A percentile compares a stretch with the other conserved stretches of the same genome.
Conservation (phyloP, 441 rosid genomes). For the Croton laevigatus region DNA sequence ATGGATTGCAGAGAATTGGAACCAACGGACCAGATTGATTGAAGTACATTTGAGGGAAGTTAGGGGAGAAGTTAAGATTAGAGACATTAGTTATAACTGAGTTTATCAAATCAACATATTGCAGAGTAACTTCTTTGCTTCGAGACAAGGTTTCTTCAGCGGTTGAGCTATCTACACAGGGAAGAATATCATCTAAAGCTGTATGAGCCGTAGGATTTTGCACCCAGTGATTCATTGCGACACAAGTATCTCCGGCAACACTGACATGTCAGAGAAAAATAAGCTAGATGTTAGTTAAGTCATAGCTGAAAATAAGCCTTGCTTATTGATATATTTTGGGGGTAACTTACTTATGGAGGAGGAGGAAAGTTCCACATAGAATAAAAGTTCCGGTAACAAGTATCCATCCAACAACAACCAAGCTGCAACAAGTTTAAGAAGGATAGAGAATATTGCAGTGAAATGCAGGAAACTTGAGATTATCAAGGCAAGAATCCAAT, state of each 20-base stretch:
- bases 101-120: constrained; percentile 72
- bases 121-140: constrained; percentile 71
- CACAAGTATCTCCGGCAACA: constrained; percentile 83
- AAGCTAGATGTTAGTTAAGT: neutral
- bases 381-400: constrained; percentile 85
- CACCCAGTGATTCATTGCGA: constrained; percentile 83
- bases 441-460: neutral
- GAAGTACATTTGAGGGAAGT: constrained; percentile 65
- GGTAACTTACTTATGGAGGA: constrained; percentile 93
- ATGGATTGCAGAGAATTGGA: constrained; percentile 83
- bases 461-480: neutral
- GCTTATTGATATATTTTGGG: no score
- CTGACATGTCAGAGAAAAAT: constrained; percentile 33
- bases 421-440: constrained; percentile 42
- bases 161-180: constrained; percentile 84
- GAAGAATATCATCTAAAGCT: constrained; percentile 77
- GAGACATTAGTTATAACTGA: constrained; percentile 81
- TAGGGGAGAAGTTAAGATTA: constrained; percentile 86
- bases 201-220: constrained; percentile 80
- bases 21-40: constrained; percentile 93
- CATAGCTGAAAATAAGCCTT: neutral
- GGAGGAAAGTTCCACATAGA: constrained; percentile 78
- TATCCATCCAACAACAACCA: constrained; percentile 82
- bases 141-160: constrained; percentile 60
- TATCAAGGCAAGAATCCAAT: neutral